Conservation (phyloP, 768 basidiomycete genomes). For the Tylopilus sp. region DNA sequence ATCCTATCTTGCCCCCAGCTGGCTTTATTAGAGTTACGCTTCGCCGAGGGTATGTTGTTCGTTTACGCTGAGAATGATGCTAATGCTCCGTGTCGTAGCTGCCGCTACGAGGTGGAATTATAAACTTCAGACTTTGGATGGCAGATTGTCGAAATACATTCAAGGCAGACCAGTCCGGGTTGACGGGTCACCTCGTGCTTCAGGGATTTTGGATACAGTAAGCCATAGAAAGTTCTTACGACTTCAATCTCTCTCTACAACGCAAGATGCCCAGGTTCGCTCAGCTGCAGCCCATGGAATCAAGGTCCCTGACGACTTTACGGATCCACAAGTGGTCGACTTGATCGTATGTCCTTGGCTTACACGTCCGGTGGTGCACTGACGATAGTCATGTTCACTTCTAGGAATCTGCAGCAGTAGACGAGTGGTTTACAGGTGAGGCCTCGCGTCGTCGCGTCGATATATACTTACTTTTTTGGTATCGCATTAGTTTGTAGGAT, state of each 20-base stretch:
- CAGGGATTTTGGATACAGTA: conserved; percentile 73
- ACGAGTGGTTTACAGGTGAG: conserved; percentile 74
- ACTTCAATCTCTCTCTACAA: background rate
- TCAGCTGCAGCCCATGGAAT: conserved; percentile 72
- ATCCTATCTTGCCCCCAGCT: conserved; percentile 65
- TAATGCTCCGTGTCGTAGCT: conserved; percentile 36
- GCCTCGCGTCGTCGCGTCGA: background rate
- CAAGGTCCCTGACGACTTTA: conserved; percentile 66
- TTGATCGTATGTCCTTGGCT: conserved; percentile 45
- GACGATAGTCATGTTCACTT: background rate
- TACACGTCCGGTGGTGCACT: background rate
- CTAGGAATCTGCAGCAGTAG: conserved; percentile 67
- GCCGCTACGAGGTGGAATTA: conserved; percentile 64
- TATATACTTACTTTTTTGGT: conserved; percentile 3
- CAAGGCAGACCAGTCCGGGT: conserved; percentile 66
- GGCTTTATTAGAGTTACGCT: conserved; percentile 56
- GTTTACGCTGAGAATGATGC: background rate
- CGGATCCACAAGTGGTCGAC: conserved; percentile 56
- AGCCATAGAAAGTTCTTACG: background rate
- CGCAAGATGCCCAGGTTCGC: conserved; percentile 44
- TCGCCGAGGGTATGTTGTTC: conserved; percentile 53
- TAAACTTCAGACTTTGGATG: conserved; percentile 58
- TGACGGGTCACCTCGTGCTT: conserved; percentile 72
- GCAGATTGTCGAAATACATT: conserved; percentile 64
- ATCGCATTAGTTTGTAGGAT: conserved; percentile 23